Evolutionary conservation across 2,329 filamentous ascomycete species (phyloP).

Genomic region (Epichloe baconii): DNA sequence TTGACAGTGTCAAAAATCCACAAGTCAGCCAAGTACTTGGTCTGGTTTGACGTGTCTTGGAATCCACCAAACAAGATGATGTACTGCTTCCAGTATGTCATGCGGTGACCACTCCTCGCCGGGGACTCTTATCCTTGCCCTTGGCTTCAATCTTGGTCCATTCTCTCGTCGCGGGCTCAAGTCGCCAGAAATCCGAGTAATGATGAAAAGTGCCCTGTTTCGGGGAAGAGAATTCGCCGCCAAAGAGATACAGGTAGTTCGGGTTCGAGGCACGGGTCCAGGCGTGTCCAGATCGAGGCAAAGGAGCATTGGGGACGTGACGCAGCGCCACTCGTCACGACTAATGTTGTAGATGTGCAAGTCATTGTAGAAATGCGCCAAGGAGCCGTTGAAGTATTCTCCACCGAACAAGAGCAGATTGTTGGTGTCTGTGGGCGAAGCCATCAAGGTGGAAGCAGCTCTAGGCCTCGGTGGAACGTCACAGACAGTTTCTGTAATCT

Average conservation of each 20-base stretch:
- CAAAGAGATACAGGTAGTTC: conserved; percentile 80
- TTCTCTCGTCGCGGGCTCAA: conserved; percentile 73
- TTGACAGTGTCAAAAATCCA: conserved; percentile 92
- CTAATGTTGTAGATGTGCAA: conserved; percentile 62
- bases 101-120: conserved; percentile 80
- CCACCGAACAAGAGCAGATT: conserved; percentile 87
- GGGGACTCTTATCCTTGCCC: conserved; percentile 69
- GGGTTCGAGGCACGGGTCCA: conserved; percentile 84
- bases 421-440: conserved; percentile 73
- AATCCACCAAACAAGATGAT: conserved; percentile 94
- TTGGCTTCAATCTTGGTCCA: conserved; percentile 79
- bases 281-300: conserved; percentile 85
- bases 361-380: conserved; percentile 61
- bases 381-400: conserved; percentile 86
- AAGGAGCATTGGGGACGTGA: conserved; percentile 85
- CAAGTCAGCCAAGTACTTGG: conserved; percentile 82
- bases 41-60: conserved; percentile 90
- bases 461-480: conserved; percentile 64
- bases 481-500: conserved; percentile 70
- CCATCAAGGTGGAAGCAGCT: conserved; percentile 68
- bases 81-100: conserved; percentile 96
- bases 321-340: conserved; percentile 77
- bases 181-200: conserved; percentile 95
- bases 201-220: conserved; percentile 99
- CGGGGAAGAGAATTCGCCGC: conserved; percentile 89